phyloP scores from a whole-genome alignment of 306 rosid genomes.

The Castanea sativa region DNA sequence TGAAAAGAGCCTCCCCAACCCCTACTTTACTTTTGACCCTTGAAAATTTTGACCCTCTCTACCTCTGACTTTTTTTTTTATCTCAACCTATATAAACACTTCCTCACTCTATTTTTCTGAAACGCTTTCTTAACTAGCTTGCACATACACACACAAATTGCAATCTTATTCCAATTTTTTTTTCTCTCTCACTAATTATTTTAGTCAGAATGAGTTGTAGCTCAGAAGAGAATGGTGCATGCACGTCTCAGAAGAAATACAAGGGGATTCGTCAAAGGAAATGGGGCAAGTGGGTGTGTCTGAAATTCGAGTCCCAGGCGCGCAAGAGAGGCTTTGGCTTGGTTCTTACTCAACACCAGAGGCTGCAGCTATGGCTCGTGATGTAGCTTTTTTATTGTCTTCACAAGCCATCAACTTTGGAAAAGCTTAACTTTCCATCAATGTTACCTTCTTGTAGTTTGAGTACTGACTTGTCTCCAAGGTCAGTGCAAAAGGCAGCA shows the following conservation, averaged over 20 bases:
- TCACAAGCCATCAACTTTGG: constrained; percentile 45
- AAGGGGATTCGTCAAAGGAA: constrained; percentile 78
- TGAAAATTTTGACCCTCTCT: constrained; percentile 35
- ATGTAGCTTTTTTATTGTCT: constrained; percentile 66
- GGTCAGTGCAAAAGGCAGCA: constrained; percentile 72
- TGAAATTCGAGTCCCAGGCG: constrained; percentile 77
- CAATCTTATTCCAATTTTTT: too few species aligned
- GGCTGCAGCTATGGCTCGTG: constrained; percentile 86
- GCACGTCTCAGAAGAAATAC: constrained; percentile 25
- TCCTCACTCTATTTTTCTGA: not conserved
- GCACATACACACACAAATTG: not conserved
- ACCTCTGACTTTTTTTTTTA: constrained; percentile 2
- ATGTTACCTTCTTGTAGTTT: constrained; percentile 20
- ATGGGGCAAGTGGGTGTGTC: constrained; percentile 96
- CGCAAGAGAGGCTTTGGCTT: constrained; percentile 67
- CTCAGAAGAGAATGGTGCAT: constrained; percentile 11
- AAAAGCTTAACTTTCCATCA: constrained; percentile 64
- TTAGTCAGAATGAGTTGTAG: constrained; percentile 32
- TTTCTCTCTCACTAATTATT: too few species aligned
- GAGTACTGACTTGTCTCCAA: constrained; percentile 50
- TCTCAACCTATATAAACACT: constrained; percentile 10
- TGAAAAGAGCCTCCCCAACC: not conserved
- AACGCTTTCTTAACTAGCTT: not conserved
- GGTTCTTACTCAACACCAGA: constrained; percentile 69
- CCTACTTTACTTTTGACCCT: constrained; percentile 30